Conservation (phyloP, 257 asterid species). For the Thymus mandschuricus region DNA sequence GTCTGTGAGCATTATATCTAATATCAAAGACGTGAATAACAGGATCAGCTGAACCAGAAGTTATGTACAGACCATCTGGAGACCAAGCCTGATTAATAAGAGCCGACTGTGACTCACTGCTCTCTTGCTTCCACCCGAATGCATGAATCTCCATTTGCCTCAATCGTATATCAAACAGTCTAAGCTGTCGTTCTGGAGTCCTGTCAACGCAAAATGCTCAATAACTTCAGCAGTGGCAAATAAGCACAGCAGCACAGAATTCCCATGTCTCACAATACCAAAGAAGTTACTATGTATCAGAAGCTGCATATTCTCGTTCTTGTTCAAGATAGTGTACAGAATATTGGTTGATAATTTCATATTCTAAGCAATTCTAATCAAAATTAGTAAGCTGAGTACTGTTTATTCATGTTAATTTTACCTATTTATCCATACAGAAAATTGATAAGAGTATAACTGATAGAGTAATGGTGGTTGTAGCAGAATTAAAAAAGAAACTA, state of each 20-base stretch:
- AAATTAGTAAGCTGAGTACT: not conserved
- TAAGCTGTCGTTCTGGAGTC: constrained; percentile 78
- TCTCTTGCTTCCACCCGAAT: constrained; percentile 92
- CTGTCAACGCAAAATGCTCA: constrained; percentile 38
- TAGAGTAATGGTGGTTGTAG: too few relatives aligned
- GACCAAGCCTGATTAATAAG: constrained; percentile 93
- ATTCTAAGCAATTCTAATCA: not conserved
- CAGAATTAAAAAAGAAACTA: too few relatives aligned
- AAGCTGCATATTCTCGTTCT: not conserved
- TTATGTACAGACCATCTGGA: constrained; percentile 76
- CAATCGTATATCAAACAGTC: constrained; percentile 67
- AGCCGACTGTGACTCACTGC: constrained; percentile 86
- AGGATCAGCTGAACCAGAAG: constrained; percentile 95
- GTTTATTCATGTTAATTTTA: not conserved
- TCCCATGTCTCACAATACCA: not conserved
- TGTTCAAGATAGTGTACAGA: not conserved
- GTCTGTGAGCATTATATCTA: constrained; percentile 58
- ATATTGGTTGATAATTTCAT: not conserved
- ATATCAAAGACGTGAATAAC: constrained; percentile 81
- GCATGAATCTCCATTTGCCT: constrained; percentile 65
- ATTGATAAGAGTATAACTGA: not conserved
- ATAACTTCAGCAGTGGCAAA: not conserved
- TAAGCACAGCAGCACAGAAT: not conserved
- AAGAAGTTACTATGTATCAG: not conserved
- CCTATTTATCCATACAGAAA: not conserved